Evolutionary conservation across 345 rosid species (phyloP), one percentile per base, ranked within the genome.

Genomic region (Turnera subulata): DNA sequence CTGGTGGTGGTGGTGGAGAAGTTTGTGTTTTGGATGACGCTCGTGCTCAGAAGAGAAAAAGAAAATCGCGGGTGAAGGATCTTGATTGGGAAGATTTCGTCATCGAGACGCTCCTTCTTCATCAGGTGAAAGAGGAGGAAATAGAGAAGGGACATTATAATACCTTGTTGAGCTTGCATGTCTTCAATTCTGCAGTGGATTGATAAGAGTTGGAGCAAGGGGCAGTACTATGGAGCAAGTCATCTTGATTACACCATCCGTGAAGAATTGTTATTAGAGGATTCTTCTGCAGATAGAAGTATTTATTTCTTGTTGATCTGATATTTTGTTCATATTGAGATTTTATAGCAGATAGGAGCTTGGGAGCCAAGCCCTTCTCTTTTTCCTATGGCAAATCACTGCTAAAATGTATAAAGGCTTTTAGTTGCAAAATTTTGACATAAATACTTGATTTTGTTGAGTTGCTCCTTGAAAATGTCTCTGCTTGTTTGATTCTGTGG

Each of bases 41-140:
- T 42, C 40, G 15, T 55, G 26, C 53, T 40, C 59, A 62, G 54
- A 68, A 77, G 59, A 81, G 69, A 69, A 80, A 77, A 76, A 81
- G 64, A 64, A 75, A 83, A 46, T 72, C 68, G 49, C 56, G 1
- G 40, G 68, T 13, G 9, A 52, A 40, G 56, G 82, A 64, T n/a
- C 65, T 86, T 59, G 91, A 82, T 73, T 86, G 91, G 95, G 95
- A 89, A 56, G 97, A 86, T 72, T 73, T 86, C 56, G 62, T 92
- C n/a, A 84, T 92, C 18, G 95, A 92, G 73, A 78, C 88, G 44
- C 84, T 89, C 20, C 79, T 86, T 38, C 77, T 89, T 40, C 88
- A 83, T 66, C 68, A 49, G 61, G 96, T 84, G 65, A 76, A 84
- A 11, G 93, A 83, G 42, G 83, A 80, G 71, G 95, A 92, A 64